Evolutionary conservation across 139 green algal genomes (phyloP).

Genomic region (Micractinium conductrix): DNA sequence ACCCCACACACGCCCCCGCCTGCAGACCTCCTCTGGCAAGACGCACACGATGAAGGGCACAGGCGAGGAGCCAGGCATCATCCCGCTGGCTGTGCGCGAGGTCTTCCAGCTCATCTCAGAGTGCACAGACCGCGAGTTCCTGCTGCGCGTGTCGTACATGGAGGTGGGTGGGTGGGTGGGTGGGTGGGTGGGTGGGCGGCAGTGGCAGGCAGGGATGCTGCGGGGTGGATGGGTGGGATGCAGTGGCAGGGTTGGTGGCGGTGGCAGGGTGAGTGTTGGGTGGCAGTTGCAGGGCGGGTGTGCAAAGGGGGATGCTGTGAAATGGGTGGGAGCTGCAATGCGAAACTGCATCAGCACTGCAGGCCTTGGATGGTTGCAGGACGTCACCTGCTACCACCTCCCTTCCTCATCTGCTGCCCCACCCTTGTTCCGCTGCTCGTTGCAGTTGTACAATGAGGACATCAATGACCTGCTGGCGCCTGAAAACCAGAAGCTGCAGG

Average conservation of each 20-base stretch:
- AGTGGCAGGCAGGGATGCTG: neutral
- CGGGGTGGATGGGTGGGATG: neutral
- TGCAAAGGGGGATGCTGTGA: no score
- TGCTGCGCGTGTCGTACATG: constrained; percentile 97
- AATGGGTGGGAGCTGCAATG: no score
- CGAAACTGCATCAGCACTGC: no score
- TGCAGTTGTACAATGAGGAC: constrained; percentile 98
- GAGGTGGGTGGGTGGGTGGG: constrained; percentile 69
- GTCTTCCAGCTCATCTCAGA: constrained; percentile 81
- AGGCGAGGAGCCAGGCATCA: constrained; percentile 76
- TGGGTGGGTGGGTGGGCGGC: neutral
- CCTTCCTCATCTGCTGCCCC: neutral
- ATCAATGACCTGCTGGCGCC: constrained; percentile 93
- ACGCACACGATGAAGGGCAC: constrained; percentile 95
- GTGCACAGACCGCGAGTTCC: constrained; percentile 82
- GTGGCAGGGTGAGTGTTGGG: no score
- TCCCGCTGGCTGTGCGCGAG: constrained; percentile 65
- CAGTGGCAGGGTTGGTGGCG: neutral
- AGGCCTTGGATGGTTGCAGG: no score
- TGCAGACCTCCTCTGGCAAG: constrained; percentile 92
- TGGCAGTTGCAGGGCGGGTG: no score
- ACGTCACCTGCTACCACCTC: no score
- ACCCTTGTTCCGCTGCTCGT: neutral
- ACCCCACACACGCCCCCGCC: neutral
- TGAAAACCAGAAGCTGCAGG: constrained; percentile 79